These are phyloP conservation scores for Fomitopsis pinicola DNA, from an alignment of 1,284 basidiomycete genomes.

Conservation along the genomic window DNA sequence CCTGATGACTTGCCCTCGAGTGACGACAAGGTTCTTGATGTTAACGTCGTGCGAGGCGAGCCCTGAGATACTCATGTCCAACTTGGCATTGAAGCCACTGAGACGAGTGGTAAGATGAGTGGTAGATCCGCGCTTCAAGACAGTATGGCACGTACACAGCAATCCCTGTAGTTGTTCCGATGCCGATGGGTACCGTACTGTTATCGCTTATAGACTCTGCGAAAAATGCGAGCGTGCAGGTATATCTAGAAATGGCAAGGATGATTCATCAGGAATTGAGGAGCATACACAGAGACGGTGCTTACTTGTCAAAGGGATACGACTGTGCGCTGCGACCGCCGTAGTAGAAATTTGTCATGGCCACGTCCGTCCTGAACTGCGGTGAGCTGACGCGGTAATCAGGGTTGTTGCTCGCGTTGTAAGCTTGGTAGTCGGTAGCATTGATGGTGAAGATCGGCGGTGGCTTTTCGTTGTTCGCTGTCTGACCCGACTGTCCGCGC, in stretches of 20 bases:
- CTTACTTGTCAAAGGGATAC: slow-evolving; percentile 21
- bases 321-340: slow-evolving; percentile 17
- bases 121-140: neutral
- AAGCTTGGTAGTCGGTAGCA: slow-evolving; percentile 11
- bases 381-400: slow-evolving; percentile 14
- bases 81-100: slow-evolving; percentile 19
- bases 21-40: slow-evolving; percentile 16
- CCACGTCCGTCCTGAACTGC: slow-evolving; percentile 17
- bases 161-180: slow-evolving; percentile 13
- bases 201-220: slow-evolving; percentile 12
- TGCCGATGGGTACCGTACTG: slow-evolving; percentile 10
- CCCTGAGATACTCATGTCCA: slow-evolving; percentile 9
- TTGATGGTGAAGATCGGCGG: slow-evolving; percentile 15
- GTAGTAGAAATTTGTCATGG: slow-evolving; percentile 12
- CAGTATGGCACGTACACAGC: slow-evolving; percentile 10
- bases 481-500: neutral
- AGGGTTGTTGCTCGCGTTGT: slow-evolving; percentile 4
- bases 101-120: neutral
- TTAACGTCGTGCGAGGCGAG: slow-evolving; percentile 9
- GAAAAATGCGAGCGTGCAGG: slow-evolving; percentile 10
- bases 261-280: neutral
- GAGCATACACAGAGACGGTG: neutral
- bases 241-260: slow-evolving; percentile 1
- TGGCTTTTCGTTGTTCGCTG: slow-evolving; percentile 13
- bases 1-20: slow-evolving; percentile 17